Evolutionary conservation across 371 early-diverging fungal species (phyloP).

Genomic region (Pancytospora philotis): DNA sequence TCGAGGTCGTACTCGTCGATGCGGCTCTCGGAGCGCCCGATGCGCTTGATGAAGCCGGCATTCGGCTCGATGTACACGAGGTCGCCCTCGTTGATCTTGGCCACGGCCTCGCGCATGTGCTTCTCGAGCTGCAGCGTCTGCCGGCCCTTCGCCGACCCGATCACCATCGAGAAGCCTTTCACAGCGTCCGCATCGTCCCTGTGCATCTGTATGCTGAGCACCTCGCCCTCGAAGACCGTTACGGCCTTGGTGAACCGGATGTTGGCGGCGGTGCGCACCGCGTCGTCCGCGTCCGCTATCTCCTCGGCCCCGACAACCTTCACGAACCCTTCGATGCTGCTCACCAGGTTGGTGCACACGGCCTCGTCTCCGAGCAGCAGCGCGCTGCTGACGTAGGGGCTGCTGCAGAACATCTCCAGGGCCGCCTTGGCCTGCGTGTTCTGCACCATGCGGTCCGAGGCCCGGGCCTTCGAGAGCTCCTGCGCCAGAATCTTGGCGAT

Average conservation of each 20-base stretch:
- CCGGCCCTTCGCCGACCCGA: slow-evolving; percentile 47
- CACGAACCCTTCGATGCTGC: background rate
- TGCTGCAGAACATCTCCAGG: background rate
- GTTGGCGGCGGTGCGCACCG: background rate
- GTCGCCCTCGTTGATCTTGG: slow-evolving; percentile 47
- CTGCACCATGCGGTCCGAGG: too few relatives aligned
- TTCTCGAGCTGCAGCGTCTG: slow-evolving; percentile 42
- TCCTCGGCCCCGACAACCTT: background rate
- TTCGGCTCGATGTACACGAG: slow-evolving; percentile 54
- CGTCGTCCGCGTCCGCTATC: background rate
- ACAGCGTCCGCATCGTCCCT: slow-evolving; percentile 44
- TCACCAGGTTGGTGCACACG: background rate
- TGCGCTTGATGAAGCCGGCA: slow-evolving; percentile 49
- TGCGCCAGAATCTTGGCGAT: too few relatives aligned
- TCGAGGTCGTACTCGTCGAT: slow-evolving; percentile 57
- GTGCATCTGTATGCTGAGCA: slow-evolving; percentile 44
- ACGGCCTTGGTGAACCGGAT: slow-evolving; percentile 11
- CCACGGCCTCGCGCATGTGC: slow-evolving; percentile 32
- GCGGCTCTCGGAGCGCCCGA: slow-evolving; percentile 54
- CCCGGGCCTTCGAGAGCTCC: too few relatives aligned
- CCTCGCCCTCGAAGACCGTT: slow-evolving; percentile 56
- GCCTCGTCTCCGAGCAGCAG: background rate
- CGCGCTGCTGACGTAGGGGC: background rate
- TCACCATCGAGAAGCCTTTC: slow-evolving; percentile 32
- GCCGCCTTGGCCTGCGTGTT: background rate